These are phyloP conservation scores for Microbotryum intermedium DNA, from an alignment of 1,284 basidiomycete genomes.

Conservation along the genomic window DNA sequence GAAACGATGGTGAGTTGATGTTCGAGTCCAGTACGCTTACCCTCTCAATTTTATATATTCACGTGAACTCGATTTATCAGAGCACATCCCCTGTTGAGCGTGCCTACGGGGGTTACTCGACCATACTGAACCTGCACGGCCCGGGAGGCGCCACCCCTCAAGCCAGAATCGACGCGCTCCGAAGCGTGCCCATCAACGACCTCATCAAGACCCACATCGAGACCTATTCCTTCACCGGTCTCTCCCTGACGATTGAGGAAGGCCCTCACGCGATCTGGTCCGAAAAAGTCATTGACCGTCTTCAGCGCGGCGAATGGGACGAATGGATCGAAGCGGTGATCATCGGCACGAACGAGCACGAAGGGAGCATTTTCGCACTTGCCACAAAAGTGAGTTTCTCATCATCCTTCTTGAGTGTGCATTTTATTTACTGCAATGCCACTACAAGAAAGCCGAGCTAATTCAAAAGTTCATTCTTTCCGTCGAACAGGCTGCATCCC, in stretches of 20 bases:
- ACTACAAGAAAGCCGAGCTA: too few relatives aligned
- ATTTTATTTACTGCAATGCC: too few relatives aligned
- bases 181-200: not conserved
- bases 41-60: too few relatives aligned
- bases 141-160: not conserved
- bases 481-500: too few relatives aligned
- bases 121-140: conserved; percentile 7
- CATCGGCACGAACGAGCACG: conserved; percentile 19
- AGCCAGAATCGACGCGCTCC: conserved; percentile 9
- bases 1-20: conserved; percentile 20
- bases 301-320: conserved; percentile 15
- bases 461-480: too few relatives aligned
- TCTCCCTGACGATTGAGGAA: conserved; percentile 19
- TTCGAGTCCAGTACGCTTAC: too few relatives aligned
- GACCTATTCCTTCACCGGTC: conserved; percentile 1
- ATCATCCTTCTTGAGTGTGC: too few relatives aligned
- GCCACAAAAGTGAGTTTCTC: not conserved
- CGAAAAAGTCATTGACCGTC: not conserved
- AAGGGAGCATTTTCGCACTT: conserved; percentile 13
- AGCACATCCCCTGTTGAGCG: conserved; percentile 1
- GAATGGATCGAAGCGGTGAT: conserved; percentile 20
- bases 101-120: conserved; percentile 15
- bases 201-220: conserved; percentile 11
- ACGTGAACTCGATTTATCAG: too few relatives aligned
- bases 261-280: conserved; percentile 11